Percentiles rank a stretch among this genome's conserved stretches.
Evolutionary conservation across 352 stramenopile species (phyloP).

Genomic region (Heterotrichella gracilis): DNA sequence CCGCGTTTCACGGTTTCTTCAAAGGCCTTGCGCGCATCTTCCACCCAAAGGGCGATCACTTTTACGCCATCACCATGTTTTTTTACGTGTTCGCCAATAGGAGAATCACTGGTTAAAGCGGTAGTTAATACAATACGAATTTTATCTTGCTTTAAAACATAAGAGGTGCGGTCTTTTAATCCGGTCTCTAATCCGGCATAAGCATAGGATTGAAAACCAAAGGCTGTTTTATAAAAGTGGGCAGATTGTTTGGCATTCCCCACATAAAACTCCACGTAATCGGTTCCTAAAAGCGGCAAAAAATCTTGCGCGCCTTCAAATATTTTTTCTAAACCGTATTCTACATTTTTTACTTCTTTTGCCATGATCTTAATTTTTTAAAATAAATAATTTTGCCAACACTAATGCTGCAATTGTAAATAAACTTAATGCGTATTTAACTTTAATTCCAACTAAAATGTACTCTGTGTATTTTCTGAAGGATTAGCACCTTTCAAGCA

Average conservation of each 20-base stretch:
- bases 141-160: constrained; percentile 5
- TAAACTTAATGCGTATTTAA: too few species aligned
- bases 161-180: not conserved
- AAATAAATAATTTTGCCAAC: not conserved
- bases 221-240: not conserved
- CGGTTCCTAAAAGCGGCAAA: not conserved
- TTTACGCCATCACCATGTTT: constrained; percentile 17
- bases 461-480: too few species aligned
- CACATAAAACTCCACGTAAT: constrained; percentile 8
- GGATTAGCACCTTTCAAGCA: too few species aligned
- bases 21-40: not conserved
- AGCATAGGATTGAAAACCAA: not conserved
- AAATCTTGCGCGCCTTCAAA: not conserved
- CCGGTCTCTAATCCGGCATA: not conserved
- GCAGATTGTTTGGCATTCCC: not conserved
- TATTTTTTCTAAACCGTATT: constrained; percentile 9
- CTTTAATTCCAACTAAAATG: too few species aligned
- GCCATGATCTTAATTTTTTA: not conserved
- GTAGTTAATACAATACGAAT: not conserved
- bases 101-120: not conserved
- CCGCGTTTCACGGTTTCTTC: constrained; percentile 13
- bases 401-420: not conserved
- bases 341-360: constrained; percentile 5
- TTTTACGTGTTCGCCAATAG: constrained; percentile 14
- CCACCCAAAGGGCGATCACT: constrained; percentile 14